These are phyloP conservation scores for Teratosphaeria zuluensis DNA, from an alignment of 2,329 filamentous ascomycete genomes.

Conservation along the genomic window DNA sequence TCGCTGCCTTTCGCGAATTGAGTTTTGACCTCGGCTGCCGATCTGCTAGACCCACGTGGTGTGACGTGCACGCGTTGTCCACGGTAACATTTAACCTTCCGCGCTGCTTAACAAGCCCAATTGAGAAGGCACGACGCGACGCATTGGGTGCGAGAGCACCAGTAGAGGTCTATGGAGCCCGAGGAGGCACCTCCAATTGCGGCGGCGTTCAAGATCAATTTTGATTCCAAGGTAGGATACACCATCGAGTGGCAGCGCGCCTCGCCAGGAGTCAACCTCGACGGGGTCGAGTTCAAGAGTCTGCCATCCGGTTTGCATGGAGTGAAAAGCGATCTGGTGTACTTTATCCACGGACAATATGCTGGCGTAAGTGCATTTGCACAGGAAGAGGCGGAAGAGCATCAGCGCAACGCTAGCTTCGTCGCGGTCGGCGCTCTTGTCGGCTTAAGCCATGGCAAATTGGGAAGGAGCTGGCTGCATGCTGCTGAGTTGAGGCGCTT, in stretches of 20 bases:
- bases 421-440: conserved; percentile 85
- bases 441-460: conserved; percentile 72
- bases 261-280: conserved; percentile 54
- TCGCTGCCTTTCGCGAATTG: background rate
- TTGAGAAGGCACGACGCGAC: background rate
- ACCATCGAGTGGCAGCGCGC: conserved; percentile 83
- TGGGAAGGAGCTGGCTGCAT: conserved; percentile 85
- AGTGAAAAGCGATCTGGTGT: conserved; percentile 75
- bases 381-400: conserved; percentile 69
- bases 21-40: background rate
- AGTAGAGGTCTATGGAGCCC: background rate
- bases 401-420: conserved; percentile 80
- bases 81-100: background rate
- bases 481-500: conserved; percentile 65
- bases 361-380: conserved; percentile 88
- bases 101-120: background rate
- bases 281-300: conserved; percentile 90
- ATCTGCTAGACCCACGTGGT: background rate
- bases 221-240: conserved; percentile 39
- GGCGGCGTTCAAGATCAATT: conserved; percentile 27
- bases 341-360: conserved; percentile 75
- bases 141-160: background rate
- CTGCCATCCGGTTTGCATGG: conserved; percentile 88
- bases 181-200: conserved; percentile 19
- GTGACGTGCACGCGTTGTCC: background rate